A percentile compares a stretch with the other conserved stretches of the same genome.
phyloP scores from a whole-genome alignment of 2,329 filamentous ascomycete genomes.

The Incumbomyces lentus region DNA sequence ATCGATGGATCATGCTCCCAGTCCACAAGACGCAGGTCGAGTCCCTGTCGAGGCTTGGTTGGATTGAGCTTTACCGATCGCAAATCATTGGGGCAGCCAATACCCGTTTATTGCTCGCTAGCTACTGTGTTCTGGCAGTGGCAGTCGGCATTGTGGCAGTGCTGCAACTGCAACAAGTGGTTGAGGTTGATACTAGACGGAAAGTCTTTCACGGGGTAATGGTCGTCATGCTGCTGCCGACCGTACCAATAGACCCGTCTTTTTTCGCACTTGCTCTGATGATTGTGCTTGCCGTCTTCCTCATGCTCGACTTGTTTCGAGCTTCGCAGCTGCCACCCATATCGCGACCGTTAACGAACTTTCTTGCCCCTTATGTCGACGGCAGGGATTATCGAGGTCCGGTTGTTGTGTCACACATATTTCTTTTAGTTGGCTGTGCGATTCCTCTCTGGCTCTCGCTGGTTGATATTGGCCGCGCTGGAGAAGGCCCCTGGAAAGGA shows the following conservation, averaged over 20 bases:
- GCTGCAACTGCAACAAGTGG: slow-evolving; percentile 61
- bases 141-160: slow-evolving; percentile 62
- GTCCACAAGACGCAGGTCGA: slow-evolving; percentile 10
- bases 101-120: slow-evolving; percentile 64
- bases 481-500: slow-evolving; percentile 47
- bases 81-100: slow-evolving; percentile 63
- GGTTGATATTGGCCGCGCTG: slow-evolving; percentile 53
- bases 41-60: slow-evolving; percentile 31
- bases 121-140: slow-evolving; percentile 64
- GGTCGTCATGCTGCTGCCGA: slow-evolving; percentile 87
- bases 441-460: slow-evolving; percentile 87
- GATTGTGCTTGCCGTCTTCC: slow-evolving; percentile 70
- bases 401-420: slow-evolving; percentile 92
- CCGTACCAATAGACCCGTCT: slow-evolving; percentile 74
- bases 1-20: slow-evolving; percentile 67
- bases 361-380: slow-evolving; percentile 88
- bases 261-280: slow-evolving; percentile 72
- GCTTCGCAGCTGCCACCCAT: slow-evolving; percentile 86
- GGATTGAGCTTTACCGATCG: slow-evolving; percentile 56
- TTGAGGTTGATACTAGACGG: slow-evolving; percentile 87
- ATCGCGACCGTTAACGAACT: slow-evolving; percentile 72
- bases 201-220: slow-evolving; percentile 99
- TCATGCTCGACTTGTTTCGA: slow-evolving; percentile 78
- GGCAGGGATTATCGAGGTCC: slow-evolving; percentile 86
- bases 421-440: slow-evolving; percentile 86